Evolutionary conservation across 176 grass and related monocot species (phyloP).

Genomic region (Tillandsia fasciculata): DNA sequence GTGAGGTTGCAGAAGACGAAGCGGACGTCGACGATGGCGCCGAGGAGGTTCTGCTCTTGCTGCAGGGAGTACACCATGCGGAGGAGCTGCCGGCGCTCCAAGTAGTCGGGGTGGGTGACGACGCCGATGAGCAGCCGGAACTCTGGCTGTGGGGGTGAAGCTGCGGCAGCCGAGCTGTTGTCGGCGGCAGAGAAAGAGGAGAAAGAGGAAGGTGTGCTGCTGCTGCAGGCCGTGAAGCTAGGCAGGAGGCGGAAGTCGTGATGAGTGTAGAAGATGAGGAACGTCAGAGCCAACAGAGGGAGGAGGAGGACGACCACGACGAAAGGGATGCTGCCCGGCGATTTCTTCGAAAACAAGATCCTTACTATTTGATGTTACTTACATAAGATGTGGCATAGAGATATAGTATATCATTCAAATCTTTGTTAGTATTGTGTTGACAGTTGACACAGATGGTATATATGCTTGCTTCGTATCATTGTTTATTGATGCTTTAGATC

Average conservation of each 20-base stretch:
- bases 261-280: background rate
- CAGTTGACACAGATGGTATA: no score
- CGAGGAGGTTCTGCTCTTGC: constrained; percentile 17
- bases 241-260: background rate
- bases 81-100: constrained; percentile 56
- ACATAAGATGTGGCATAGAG: no score
- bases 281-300: background rate
- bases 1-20: constrained; percentile 81
- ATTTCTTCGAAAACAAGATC: background rate
- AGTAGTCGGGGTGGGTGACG: constrained; percentile 35
- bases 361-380: no score
- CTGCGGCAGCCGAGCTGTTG: background rate
- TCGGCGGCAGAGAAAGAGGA: background rate
- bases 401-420: no score
- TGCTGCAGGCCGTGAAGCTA: background rate
- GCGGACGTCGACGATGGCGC: constrained; percentile 37
- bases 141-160: constrained; percentile 3
- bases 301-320: constrained; percentile 8
- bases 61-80: constrained; percentile 54
- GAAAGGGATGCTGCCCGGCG: background rate
- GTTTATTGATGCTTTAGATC: background rate
- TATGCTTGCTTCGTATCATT: no score
- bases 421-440: no score
- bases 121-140: constrained; percentile 22
- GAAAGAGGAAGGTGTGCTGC: background rate